Percentiles rank a stretch among this genome's conserved stretches.
These are phyloP conservation scores for Cryptosporidium viatorum DNA, from an alignment of 169 alveolate species.

Conservation along the genomic window DNA sequence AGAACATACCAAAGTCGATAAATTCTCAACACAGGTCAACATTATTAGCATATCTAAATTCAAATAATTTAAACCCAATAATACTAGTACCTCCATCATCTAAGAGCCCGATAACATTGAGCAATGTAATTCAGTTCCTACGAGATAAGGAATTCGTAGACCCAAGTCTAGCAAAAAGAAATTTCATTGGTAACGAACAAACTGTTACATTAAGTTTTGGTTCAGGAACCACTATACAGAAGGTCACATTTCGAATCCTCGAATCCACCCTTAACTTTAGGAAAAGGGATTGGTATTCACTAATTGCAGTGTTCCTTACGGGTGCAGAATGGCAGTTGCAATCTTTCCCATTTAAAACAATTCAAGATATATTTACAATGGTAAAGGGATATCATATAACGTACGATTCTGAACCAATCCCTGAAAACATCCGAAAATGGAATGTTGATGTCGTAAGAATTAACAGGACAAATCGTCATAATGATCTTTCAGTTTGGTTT, in stretches of 20 bases:
- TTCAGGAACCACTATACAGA: conserved; percentile 52
- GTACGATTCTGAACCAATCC: conserved; percentile 69
- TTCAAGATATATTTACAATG: conserved; percentile 63
- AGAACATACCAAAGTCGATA: conserved; percentile 5
- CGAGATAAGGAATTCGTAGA: conserved; percentile 59
- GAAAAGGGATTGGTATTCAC: conserved; percentile 74
- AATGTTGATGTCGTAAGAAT: conserved; percentile 72
- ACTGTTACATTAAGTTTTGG: conserved; percentile 60
- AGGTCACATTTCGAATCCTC: conserved; percentile 54
- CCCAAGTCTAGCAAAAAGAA: conserved; percentile 19
- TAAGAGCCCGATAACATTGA: conserved; percentile 65
- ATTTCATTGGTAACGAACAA: conserved; percentile 21
- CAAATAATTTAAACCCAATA: conserved; percentile 64
- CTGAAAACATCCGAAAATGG: conserved; percentile 73
- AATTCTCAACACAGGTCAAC: conserved; percentile 38
- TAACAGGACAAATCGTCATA: conserved; percentile 73
- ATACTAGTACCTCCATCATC: conserved; percentile 67
- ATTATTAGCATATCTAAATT: conserved; percentile 49
- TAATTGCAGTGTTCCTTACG: conserved; percentile 62
- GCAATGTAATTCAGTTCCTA: conserved; percentile 39
- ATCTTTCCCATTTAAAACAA: conserved; percentile 64
- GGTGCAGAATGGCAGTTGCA: conserved; percentile 75
- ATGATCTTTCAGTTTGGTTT: conserved; percentile 71
- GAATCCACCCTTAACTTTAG: conserved; percentile 71
- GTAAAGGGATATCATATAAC: conserved; percentile 70